phyloP scores from a whole-genome alignment of 768 basidiomycete genomes.

The Mycena belliarum region DNA sequence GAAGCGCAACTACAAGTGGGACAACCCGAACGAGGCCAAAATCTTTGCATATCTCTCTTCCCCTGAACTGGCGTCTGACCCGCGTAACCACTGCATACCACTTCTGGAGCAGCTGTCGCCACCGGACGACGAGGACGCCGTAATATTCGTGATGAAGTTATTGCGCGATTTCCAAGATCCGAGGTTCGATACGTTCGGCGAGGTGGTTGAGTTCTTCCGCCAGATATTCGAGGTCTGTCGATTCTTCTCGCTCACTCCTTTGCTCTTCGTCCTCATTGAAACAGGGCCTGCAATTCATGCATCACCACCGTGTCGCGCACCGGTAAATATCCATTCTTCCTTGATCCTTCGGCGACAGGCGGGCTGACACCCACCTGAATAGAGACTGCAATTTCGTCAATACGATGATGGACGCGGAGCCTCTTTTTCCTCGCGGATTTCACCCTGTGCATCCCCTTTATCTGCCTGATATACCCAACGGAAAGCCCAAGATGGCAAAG shows the following conservation, averaged over 20 bases:
- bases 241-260: neutral
- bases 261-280: slow-evolving; percentile 9
- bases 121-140: slow-evolving; percentile 19
- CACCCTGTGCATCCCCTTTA: slow-evolving; percentile 16
- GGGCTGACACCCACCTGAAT: too few relatives aligned
- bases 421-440: slow-evolving; percentile 8
- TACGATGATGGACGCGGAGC: slow-evolving; percentile 36
- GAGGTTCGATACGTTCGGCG: slow-evolving; percentile 37
- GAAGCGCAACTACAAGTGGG: slow-evolving; percentile 24
- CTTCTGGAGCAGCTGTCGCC: slow-evolving; percentile 24
- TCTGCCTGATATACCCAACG: slow-evolving; percentile 24
- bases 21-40: slow-evolving; percentile 30
- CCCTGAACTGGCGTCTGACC: slow-evolving; percentile 9
- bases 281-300: slow-evolving; percentile 39
- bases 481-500: neutral
- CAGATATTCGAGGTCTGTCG: slow-evolving; percentile 16
- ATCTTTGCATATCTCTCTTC: slow-evolving; percentile 24
- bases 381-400: slow-evolving; percentile 29
- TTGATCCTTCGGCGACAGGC: too few relatives aligned
- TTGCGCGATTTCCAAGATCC: slow-evolving; percentile 27
- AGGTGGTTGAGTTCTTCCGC: slow-evolving; percentile 32
- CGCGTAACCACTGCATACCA: slow-evolving; percentile 38
- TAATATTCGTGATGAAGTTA: slow-evolving; percentile 33
- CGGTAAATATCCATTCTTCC: too few relatives aligned
- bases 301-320: slow-evolving; percentile 27